phyloP scores from a whole-genome alignment of 2,329 filamentous ascomycete species.

The Penicillium sp. region DNA sequence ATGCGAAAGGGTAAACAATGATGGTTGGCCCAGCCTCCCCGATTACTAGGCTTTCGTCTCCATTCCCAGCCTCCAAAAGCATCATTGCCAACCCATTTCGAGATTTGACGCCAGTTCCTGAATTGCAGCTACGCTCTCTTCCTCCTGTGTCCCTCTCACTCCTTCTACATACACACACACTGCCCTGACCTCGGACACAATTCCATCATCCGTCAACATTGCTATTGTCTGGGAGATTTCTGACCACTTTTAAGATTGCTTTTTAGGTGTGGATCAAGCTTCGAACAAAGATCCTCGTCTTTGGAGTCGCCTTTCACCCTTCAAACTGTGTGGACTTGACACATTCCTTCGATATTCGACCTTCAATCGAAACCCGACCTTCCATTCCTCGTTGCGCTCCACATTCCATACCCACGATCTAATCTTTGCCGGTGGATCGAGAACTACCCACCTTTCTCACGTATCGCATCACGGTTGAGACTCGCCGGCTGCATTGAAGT shows the following conservation, averaged over 20 bases:
- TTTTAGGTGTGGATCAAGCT: conserved; percentile 20
- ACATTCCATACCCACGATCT: conserved; percentile 25
- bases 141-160: conserved; percentile 19
- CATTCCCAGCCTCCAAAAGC: conserved; percentile 33
- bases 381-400: conserved; percentile 13
- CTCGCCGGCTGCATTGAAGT: neutral
- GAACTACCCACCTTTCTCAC: neutral
- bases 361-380: conserved; percentile 7
- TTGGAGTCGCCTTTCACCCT: conserved; percentile 4
- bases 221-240: conserved; percentile 17
- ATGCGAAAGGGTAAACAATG: conserved; percentile 37
- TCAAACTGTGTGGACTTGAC: conserved; percentile 3
- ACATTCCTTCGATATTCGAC: conserved; percentile 5
- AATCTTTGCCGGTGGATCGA: conserved; percentile 5
- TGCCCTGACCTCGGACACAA: conserved; percentile 16
- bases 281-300: conserved; percentile 5
- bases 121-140: conserved; percentile 35
- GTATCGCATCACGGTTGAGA: conserved; percentile 1
- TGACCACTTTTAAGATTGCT: conserved; percentile 20
- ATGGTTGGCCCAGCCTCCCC: conserved; percentile 39
- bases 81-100: conserved; percentile 6
- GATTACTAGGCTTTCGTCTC: conserved; percentile 22
- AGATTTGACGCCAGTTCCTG: conserved; percentile 19
- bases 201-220: conserved; percentile 7
- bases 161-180: conserved; percentile 19